Conservation (phyloP, 768 basidiomycete species). For the Tricholoma sp. region DNA sequence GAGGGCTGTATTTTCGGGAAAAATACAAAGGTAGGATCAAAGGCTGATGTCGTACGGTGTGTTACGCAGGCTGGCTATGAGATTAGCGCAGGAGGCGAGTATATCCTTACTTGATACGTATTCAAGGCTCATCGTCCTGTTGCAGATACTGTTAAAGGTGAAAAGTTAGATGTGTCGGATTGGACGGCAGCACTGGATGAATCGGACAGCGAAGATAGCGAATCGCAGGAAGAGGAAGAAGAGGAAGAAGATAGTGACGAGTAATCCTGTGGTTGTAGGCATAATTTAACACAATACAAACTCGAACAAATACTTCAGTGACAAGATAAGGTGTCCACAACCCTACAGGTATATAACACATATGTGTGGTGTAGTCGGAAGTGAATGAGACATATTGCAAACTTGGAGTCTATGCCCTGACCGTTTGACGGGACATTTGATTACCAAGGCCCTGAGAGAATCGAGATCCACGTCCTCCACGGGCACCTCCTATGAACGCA, state of each 20-base stretch:
- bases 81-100: constrained; percentile 54
- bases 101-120: neutral
- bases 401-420: neutral
- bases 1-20: constrained; percentile 74
- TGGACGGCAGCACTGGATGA: constrained; percentile 15
- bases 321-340: neutral
- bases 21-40: constrained; percentile 65
- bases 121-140: neutral
- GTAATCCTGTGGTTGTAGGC: neutral
- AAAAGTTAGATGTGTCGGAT: constrained; percentile 19
- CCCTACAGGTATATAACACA: too few species aligned
- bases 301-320: too few species aligned
- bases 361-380: neutral
- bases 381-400: neutral
- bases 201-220: constrained; percentile 2
- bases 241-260: constrained; percentile 7
- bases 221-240: neutral
- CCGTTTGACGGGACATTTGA: constrained; percentile 53
- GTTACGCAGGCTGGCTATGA: constrained; percentile 79
- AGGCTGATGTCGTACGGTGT: constrained; percentile 62
- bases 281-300: neutral
- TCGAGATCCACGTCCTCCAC: constrained; percentile 68
- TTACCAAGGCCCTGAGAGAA: constrained; percentile 82
- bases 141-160: constrained; percentile 61
- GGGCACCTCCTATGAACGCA: constrained; percentile 46